These are phyloP conservation scores for Rhizoctonia solani DNA, from an alignment of 1,284 basidiomycete species.

Conservation along the genomic window DNA sequence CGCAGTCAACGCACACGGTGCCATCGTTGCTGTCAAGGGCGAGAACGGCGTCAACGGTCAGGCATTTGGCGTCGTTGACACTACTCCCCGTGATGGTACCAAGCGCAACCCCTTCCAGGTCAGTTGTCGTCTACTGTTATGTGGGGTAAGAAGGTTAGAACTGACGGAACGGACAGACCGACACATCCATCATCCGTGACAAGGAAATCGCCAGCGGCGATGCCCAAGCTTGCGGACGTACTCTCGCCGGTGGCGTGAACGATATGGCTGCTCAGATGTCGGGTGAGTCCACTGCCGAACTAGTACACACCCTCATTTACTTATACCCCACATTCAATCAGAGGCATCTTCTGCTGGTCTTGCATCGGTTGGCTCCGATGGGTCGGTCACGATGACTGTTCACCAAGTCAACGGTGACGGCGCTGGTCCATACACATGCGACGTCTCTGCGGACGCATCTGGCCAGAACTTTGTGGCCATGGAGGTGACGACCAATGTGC, in stretches of 20 bases:
- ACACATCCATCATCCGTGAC: constrained; percentile 38
- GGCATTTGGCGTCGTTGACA: constrained; percentile 41
- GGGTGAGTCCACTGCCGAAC: constrained; percentile 5
- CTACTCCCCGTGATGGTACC: constrained; percentile 42
- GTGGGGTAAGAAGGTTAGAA: not conserved
- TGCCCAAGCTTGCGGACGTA: constrained; percentile 34
- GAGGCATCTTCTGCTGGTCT: constrained; percentile 15
- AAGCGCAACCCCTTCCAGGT: constrained; percentile 41
- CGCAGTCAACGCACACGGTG: constrained; percentile 39
- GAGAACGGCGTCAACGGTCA: constrained; percentile 40
- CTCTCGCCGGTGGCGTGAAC: constrained; percentile 40
- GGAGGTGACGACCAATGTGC: constrained; percentile 41
- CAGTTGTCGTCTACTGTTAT: not conserved
- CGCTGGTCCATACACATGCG: constrained; percentile 30
- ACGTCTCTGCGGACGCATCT: constrained; percentile 35
- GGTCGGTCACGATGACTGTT: constrained; percentile 1
- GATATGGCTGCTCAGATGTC: constrained; percentile 40
- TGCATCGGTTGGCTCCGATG: constrained; percentile 1
- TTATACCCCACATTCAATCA: constrained; percentile 4
- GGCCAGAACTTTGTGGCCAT: too few species aligned
- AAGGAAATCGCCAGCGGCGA: not conserved
- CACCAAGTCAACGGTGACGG: constrained; percentile 29
- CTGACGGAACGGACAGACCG: constrained; percentile 37
- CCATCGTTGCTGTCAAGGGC: constrained; percentile 40
- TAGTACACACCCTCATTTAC: not conserved